Evolutionary conservation across 768 basidiomycete genomes (phyloP), one percentile per base, ranked within the genome.

Genomic region (Tephrocybe sp.): DNA sequence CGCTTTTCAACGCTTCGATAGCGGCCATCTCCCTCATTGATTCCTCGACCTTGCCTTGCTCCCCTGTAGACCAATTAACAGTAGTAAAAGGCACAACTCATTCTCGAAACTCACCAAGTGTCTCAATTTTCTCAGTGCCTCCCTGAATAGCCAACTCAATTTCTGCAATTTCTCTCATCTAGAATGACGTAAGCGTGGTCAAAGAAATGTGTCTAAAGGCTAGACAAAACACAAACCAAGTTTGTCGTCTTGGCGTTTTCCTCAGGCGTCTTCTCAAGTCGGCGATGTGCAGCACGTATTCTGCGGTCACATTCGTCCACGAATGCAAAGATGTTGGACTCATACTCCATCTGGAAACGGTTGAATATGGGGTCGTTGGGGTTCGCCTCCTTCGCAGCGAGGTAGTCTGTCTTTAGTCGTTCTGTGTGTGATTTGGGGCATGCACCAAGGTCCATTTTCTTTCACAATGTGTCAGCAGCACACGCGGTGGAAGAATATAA

Each of bases 391-490:
- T 81, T 83, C 31, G 88, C 89, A 16, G 84, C 83, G 49, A 88
- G 66, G 69, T 87, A 99, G 58, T 97, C 92, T 12, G 86, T 88
- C 69, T 94, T 94, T 57, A 97, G 77, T 44, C 92, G 84, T 60
- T 95, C 94, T 5, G 91, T 93, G 67, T 99, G 97, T 22, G 93
- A 89, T 65, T 95, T 94, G 4, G 97, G 92, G 66, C 97, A 99
- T 40, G 93, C 90, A 21, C 97, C 97, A 16, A 99, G 76, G 69
- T 99, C 97, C 95, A 98, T 99, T 95, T 97, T 97, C 95, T 95
- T 65, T 12, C 47, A 43, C 13, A 45, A 18, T 37, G 16, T 34
- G 49, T 44, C 40, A 52, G 18, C 12, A 24, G 13, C 34, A 44
- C 24, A 50, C 42, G 30, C 38, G 21, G 42, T 30, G 34, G 48